Evolutionary conservation across 306 rosid species (phyloP), one percentile per base, ranked within the genome.

Genomic region (Begonia loranthoides): DNA sequence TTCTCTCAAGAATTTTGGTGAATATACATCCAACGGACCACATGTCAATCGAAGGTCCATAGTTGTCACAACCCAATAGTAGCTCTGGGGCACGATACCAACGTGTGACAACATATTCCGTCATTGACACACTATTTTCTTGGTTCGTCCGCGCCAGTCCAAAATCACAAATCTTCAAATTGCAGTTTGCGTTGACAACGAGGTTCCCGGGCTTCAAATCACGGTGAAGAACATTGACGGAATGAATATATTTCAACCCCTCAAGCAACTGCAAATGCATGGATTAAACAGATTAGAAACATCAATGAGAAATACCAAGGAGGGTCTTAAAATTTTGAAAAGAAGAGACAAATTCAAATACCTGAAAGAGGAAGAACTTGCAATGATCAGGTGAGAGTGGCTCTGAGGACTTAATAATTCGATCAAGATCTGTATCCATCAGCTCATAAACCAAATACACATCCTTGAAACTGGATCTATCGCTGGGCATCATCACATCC

Each of bases 1-100:
- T 76, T 57, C 95, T 72, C 12, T 89, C 93, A 47, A 88, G 95
- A 70, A 88, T 77, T 68, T 88, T 95, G 54, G 93, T 89, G 57
- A 88, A 88, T 67, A 88, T 81, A 66, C 97, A 88, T 65, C 97
- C 95, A 12, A 81, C 93, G 15, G 97, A 84, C 97, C 97, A 88
- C 13, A 88, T 76, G 16, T 88, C 97, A 12, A 88, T 84, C 43
- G 97, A 84, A 46, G 89, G 71, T 62, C 97, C 97, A 21, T 88
- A 88, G 67, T 73, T 79, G 73, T 84, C 87, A 61, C 89, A 81
- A 59, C 84, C 57, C 44, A 88, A 56, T 9, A 88, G 79, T 48
- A 88, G 82, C 77, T 88, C 97, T 0, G 95, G 97, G 8, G 97
- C 97, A 6, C 94, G 49, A 88, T n/a, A n/a, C n/a, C n/a, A n/a